Conservation (phyloP, 2,329 filamentous ascomycete genomes). For the Fusarium anguioides region DNA sequence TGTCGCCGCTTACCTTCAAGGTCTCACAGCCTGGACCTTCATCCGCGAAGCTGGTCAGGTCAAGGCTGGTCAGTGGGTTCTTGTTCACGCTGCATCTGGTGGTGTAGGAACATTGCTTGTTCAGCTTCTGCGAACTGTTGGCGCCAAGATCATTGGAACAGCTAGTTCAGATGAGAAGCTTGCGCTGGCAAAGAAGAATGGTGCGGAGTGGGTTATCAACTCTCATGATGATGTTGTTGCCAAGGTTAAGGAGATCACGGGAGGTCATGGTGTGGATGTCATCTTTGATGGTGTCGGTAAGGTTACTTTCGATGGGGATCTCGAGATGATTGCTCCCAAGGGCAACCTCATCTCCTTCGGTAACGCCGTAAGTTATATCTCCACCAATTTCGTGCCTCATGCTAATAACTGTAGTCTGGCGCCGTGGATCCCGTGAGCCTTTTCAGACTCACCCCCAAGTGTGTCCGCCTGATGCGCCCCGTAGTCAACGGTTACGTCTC, state of each 20-base stretch:
- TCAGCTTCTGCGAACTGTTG: conserved; percentile 77
- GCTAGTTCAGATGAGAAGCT: conserved; percentile 80
- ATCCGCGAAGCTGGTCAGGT: conserved; percentile 82
- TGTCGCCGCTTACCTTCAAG: conserved; percentile 80
- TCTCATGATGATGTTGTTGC: conserved; percentile 70
- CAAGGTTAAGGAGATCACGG: conserved; percentile 76
- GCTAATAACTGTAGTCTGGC: conserved; percentile 62
- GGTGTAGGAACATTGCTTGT: conserved; percentile 81
- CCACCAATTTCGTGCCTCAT: background rate
- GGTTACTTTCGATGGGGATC: conserved; percentile 81
- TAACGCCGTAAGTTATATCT: conserved; percentile 70
- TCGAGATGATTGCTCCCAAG: conserved; percentile 80
- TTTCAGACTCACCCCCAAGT: conserved; percentile 74
- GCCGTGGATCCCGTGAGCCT: conserved; percentile 75
- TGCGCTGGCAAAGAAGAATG: conserved; percentile 73
- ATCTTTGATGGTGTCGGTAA: conserved; percentile 91
- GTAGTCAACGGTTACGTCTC: conserved; percentile 76
- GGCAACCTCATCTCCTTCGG: conserved; percentile 83
- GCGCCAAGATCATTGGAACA: conserved; percentile 83
- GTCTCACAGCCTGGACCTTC: conserved; percentile 83
- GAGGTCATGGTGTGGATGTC: conserved; percentile 76
- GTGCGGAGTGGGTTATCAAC: conserved; percentile 78
- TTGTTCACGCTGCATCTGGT: conserved; percentile 88
- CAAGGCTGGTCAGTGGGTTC: conserved; percentile 80
- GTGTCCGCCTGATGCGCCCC: conserved; percentile 80